A percentile compares a stretch with the other conserved stretches of the same genome.
Evolutionary conservation across 768 basidiomycete species (phyloP).

Genomic region (Pisolithus sp.): DNA sequence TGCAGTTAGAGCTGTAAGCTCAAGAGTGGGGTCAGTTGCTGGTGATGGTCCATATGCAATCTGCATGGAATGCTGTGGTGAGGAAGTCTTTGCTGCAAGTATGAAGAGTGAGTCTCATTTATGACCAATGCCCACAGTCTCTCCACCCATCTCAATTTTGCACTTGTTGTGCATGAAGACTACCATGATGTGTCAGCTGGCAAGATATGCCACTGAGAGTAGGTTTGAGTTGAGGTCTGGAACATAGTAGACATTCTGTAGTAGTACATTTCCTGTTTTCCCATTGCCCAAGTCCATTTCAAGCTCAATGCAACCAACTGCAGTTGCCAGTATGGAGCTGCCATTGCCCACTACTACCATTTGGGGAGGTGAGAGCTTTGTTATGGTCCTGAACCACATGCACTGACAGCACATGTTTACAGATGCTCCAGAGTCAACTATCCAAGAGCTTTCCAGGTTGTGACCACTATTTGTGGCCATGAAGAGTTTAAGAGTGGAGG

Average conservation of each 20-base stretch:
- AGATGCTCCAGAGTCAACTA: background rate
- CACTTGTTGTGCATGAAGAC: background rate
- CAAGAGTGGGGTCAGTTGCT: background rate
- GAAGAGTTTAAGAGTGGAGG: background rate
- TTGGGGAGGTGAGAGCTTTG: background rate
- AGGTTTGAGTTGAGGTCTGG: constrained; percentile 16
- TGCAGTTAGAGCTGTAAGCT: background rate
- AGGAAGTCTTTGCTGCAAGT: background rate
- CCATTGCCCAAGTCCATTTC: background rate
- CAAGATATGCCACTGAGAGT: constrained; percentile 10
- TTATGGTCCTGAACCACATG: background rate
- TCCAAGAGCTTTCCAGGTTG: background rate
- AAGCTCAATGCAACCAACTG: background rate
- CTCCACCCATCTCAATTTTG: background rate
- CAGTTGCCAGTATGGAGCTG: background rate
- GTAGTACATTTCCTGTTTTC: background rate
- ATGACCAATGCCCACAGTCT: background rate
- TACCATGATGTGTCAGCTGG: background rate
- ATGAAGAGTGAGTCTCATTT: constrained; percentile 1
- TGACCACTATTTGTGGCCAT: background rate
- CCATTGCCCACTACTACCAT: background rate
- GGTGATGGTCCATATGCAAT: background rate
- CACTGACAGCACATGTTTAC: background rate
- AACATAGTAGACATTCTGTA: constrained; percentile 7
- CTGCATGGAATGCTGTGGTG: background rate